These are phyloP conservation scores for Lolium multiflorum DNA, from an alignment of 176 grass and related monocot species.

Conservation along the genomic window DNA sequence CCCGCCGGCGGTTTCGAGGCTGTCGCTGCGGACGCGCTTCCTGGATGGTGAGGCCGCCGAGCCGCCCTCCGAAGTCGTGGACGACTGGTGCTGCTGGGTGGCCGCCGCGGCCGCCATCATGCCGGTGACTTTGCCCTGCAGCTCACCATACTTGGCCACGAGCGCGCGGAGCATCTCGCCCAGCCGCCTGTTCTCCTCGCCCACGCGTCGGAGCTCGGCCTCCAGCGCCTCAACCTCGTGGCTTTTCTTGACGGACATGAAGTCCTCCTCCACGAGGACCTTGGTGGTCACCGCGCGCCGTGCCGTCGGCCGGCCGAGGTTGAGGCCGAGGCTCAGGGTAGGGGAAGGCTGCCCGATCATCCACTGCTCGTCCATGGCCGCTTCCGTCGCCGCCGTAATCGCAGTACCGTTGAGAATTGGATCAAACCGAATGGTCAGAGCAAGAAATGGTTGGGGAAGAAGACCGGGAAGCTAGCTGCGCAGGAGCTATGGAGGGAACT, in stretches of 20 bases:
- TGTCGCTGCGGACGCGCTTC: constrained; percentile 57
- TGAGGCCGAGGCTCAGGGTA: constrained; percentile 65
- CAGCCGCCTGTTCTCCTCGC: constrained; percentile 69
- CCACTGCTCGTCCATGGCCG: constrained; percentile 56
- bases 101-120: constrained; percentile 10
- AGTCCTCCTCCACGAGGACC: constrained; percentile 52
- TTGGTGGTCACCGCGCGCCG: neutral
- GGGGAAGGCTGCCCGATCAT: constrained; percentile 56
- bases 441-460: neutral
- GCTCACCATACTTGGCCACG: constrained; percentile 59
- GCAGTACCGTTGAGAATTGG: neutral
- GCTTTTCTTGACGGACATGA: constrained; percentile 53
- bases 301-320: constrained; percentile 50
- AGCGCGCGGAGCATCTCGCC: constrained; percentile 57
- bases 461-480: neutral
- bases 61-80: constrained; percentile 52
- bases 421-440: neutral
- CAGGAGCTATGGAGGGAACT: constrained; percentile 1
- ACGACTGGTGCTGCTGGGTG: constrained; percentile 30
- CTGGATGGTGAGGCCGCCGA: constrained; percentile 50
- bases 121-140: constrained; percentile 58
- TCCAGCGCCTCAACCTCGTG: constrained; percentile 54
- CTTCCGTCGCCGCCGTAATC: neutral
- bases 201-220: constrained; percentile 61
- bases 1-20: constrained; percentile 48